These are phyloP conservation scores for Rhodotorula sp. DNA, from an alignment of 1,284 basidiomycete genomes.

Conservation along the genomic window DNA sequence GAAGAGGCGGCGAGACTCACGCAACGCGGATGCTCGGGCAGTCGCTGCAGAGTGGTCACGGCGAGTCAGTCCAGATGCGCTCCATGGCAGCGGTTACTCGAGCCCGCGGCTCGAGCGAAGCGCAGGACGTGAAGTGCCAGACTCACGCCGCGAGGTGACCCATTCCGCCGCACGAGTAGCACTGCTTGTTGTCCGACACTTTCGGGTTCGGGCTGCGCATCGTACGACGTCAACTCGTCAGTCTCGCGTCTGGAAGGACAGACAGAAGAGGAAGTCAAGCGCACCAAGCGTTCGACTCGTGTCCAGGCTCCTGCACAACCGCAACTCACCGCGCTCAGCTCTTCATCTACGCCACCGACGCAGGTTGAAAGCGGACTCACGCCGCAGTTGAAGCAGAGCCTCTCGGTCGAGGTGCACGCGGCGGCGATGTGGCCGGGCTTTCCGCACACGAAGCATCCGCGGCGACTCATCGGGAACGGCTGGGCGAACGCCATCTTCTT, in stretches of 20 bases:
- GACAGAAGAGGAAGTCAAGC: neutral
- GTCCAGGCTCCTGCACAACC: constrained; percentile 57
- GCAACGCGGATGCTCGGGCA: constrained; percentile 71
- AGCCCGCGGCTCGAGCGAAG: neutral
- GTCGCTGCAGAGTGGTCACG: too few relatives aligned
- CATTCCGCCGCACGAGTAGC: constrained; percentile 63
- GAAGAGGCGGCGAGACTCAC: constrained; percentile 10
- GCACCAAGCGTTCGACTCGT: constrained; percentile 78
- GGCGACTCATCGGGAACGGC: constrained; percentile 18
- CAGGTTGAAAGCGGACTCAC: constrained; percentile 33
- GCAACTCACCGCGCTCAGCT: constrained; percentile 50
- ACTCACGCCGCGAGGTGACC: constrained; percentile 49
- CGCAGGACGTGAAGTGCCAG: constrained; percentile 62
- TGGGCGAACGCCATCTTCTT: constrained; percentile 19
- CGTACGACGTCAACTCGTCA: too few relatives aligned
- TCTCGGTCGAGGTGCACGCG: constrained; percentile 49
- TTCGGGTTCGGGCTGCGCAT: constrained; percentile 64
- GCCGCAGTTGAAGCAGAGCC: constrained; percentile 41
- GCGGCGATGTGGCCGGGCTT: constrained; percentile 35
- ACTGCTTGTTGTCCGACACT: constrained; percentile 71
- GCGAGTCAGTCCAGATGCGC: too few relatives aligned
- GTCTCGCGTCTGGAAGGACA: neutral
- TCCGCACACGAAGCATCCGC: constrained; percentile 34
- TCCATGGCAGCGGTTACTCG: too few relatives aligned
- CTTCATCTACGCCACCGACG: constrained; percentile 48